Conservation (phyloP, 352 stramenopile species). For the Detonula confervacea region DNA sequence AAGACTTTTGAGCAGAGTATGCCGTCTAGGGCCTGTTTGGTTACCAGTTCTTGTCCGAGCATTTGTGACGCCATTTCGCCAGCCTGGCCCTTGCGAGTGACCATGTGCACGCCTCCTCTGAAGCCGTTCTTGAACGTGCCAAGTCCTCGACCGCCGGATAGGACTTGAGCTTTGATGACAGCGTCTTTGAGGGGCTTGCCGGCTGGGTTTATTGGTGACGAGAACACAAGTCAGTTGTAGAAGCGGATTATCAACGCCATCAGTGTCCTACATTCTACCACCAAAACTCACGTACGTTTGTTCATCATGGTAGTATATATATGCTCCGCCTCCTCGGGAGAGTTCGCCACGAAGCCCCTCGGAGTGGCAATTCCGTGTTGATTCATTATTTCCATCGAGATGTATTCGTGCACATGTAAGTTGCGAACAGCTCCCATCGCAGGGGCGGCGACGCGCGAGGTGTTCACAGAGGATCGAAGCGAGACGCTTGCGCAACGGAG, state of each 20-base stretch:
- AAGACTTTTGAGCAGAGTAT: conserved; percentile 81
- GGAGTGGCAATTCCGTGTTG: conserved; percentile 72
- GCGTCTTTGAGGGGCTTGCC: conserved; percentile 84
- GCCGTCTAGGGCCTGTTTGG: conserved; percentile 90
- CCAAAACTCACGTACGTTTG: conserved; percentile 44
- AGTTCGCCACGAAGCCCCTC: conserved; percentile 59
- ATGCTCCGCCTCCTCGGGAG: conserved; percentile 75
- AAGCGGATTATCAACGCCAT: background rate
- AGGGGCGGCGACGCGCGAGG: conserved; percentile 33
- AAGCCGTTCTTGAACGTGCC: conserved; percentile 97
- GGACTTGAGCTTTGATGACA: conserved; percentile 95
- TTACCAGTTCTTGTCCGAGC: conserved; percentile 95
- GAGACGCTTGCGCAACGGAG: conserved; percentile 11
- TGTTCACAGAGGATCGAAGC: conserved; percentile 7
- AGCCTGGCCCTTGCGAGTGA: conserved; percentile 77
- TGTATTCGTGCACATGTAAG: conserved; percentile 82
- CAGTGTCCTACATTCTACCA: background rate
- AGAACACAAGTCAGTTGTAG: too few species aligned
- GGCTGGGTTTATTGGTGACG: too few species aligned
- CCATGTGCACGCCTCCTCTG: conserved; percentile 97
- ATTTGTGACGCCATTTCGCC: conserved; percentile 88
- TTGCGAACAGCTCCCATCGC: conserved; percentile 64
- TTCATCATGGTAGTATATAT: conserved; percentile 67
- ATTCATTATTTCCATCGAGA: conserved; percentile 82
- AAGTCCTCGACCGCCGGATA: conserved; percentile 94